Conservation (phyloP, 352 stramenopile species). For the Phytophthora pistaciae region DNA sequence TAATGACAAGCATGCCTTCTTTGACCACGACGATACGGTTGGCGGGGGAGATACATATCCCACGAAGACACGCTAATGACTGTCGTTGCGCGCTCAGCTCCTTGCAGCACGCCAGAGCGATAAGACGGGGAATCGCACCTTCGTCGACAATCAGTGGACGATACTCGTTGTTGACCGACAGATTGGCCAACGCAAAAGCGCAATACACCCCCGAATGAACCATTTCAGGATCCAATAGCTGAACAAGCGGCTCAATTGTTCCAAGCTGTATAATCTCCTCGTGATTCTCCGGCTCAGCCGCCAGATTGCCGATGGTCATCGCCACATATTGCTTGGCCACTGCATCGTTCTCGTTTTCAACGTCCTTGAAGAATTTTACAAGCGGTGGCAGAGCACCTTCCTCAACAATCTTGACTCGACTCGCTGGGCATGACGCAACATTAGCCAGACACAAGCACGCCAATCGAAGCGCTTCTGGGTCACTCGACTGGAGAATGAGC, state of each 20-base stretch:
- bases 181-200: conserved; percentile 95
- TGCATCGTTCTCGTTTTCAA: conserved; percentile 77
- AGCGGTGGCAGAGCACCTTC: conserved; percentile 91
- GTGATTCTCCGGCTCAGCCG: conserved; percentile 95
- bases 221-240: conserved; percentile 91
- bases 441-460: conserved; percentile 96
- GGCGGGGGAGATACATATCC: conserved; percentile 93
- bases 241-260: conserved; percentile 91
- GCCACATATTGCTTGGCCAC: conserved; percentile 96
- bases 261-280: conserved; percentile 95
- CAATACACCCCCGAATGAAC: conserved; percentile 91
- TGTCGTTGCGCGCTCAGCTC: conserved; percentile 94
- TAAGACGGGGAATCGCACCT: conserved; percentile 94
- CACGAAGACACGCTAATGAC: conserved; percentile 92
- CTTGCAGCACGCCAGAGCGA: conserved; percentile 95
- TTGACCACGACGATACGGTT: conserved; percentile 92
- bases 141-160: conserved; percentile 93
- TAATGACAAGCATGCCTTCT: conserved; percentile 93
- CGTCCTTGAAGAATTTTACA: conserved; percentile 91
- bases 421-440: conserved; percentile 87
- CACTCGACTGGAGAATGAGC: conserved; percentile 92
- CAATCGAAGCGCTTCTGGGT: conserved; percentile 95
- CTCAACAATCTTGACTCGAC: conserved; percentile 94
- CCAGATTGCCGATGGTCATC: conserved; percentile 97
- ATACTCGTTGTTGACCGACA: conserved; percentile 95